Evolutionary conservation across 306 rosid genomes (phyloP).

Genomic region (Rubus parviflorus): DNA sequence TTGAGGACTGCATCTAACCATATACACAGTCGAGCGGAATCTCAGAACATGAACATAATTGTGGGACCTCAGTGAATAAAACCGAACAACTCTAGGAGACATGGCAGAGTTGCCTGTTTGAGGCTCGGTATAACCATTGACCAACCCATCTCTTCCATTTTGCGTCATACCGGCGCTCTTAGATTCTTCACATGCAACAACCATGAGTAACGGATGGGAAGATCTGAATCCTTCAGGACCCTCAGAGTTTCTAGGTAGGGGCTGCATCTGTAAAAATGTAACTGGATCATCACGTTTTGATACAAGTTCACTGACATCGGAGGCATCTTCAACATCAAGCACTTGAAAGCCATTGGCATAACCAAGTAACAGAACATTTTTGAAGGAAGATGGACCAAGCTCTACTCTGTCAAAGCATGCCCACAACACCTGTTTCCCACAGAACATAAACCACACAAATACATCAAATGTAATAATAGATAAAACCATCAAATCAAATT

Average conservation of each 20-base stretch:
- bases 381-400: slow-evolving; percentile 59
- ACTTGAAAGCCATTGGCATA: slow-evolving; percentile 96
- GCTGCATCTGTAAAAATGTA: slow-evolving; percentile 92
- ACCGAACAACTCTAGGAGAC: slow-evolving; percentile 85
- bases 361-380: slow-evolving; percentile 75
- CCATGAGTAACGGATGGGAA: slow-evolving; percentile 90
- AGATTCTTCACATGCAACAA: slow-evolving; percentile 82
- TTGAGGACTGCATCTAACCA: slow-evolving; percentile 95
- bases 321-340: slow-evolving; percentile 85
- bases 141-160: slow-evolving; percentile 49
- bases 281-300: slow-evolving; percentile 93
- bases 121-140: slow-evolving; percentile 54
- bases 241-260: slow-evolving; percentile 59
- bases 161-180: slow-evolving; percentile 69
- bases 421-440: slow-evolving; percentile 76
- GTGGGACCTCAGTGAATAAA: slow-evolving; percentile 82
- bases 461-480: slow-evolving; percentile 3
- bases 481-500: neutral
- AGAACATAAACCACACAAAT: slow-evolving; percentile 1
- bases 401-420: slow-evolving; percentile 83
- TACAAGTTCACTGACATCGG: slow-evolving; percentile 70
- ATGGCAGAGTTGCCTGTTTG: slow-evolving; percentile 54
- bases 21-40: slow-evolving; percentile 86
- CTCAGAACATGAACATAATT: slow-evolving; percentile 92
- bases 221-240: slow-evolving; percentile 70